Evolutionary conservation across 257 asterid species (phyloP), one percentile per base, ranked within the genome.

Genomic region (Solanum neorickii): DNA sequence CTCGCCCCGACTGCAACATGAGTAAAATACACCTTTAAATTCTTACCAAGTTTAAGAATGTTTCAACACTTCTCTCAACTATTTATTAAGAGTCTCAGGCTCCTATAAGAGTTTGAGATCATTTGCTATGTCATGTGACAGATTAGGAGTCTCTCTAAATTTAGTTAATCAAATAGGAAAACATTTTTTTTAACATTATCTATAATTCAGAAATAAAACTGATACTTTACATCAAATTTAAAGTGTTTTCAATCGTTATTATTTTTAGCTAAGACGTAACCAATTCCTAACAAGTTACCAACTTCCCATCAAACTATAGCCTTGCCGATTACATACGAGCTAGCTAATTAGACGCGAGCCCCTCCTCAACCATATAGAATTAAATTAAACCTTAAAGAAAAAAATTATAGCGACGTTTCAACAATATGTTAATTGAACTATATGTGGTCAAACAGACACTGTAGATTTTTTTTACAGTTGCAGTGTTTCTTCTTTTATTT

Each of bases 101-200:
- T 15, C 3, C 1, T 49, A 49, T 7, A 49, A 0, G 59, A 49
- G 9, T 49, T 49, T 49, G 59, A 49, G 21, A 49, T 1, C 59
- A 49, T 8, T 49, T 49, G 21, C 3, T 5, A 49, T 49, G 21
- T 49, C 59, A 15, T 49, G 9, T 49, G 59, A 49, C 0, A 15
- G 3, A 49, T 49, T 21, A 0, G 1, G 1, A 0, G 8, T 49
- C 0, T 49, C 16, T 49, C 21, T 5, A 49, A 15, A 1, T 49
- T 49, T 49, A 49, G 21, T 15, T 49, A 15, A 15, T 49, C 21
- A 49, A 49, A 49, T 49, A 14, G 20, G 20, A 14, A 7, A 49
- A 39, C 8, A 2, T 39, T 7, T 39, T 39, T 6, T 39, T 39
- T 39, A 37, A 37, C 41, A 37, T 37, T 37, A 1, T 1, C 42